phyloP scores from a whole-genome alignment of 2,329 filamentous ascomycete species.

The Fusarium kyushuense region DNA sequence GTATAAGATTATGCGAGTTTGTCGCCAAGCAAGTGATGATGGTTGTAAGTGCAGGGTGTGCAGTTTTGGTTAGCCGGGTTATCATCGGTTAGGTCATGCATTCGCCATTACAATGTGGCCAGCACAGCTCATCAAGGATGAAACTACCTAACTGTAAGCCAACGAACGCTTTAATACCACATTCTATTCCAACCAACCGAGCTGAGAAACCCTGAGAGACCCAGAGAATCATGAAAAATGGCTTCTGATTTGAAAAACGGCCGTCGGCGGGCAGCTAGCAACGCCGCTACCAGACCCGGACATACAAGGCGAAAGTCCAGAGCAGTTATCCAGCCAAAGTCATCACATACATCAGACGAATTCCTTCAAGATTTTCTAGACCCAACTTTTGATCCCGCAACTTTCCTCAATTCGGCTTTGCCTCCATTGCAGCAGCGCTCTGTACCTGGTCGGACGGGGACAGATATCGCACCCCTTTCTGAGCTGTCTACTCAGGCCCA shows the following conservation, averaged over 20 bases:
- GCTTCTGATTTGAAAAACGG: constrained; percentile 49
- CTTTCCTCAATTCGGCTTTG: constrained; percentile 85
- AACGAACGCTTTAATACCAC: constrained; percentile 7
- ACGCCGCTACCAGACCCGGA: constrained; percentile 55
- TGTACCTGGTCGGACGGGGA: constrained; percentile 40
- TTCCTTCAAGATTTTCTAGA: constrained; percentile 80
- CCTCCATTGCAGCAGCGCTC: constrained; percentile 71
- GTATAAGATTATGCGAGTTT: neutral
- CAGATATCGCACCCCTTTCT: constrained; percentile 70
- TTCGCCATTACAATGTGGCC: constrained; percentile 24
- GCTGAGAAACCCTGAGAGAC: no score
- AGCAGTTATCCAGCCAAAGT: constrained; percentile 61
- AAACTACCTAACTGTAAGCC: constrained; percentile 7
- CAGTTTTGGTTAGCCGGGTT: constrained; percentile 46
- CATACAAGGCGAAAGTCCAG: constrained; percentile 57
- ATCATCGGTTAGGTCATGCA: constrained; percentile 50
- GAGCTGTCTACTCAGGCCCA: constrained; percentile 86
- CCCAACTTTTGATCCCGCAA: constrained; percentile 82
- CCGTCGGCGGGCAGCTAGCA: constrained; percentile 63
- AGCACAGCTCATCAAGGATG: constrained; percentile 19
- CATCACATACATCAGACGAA: constrained; percentile 76
- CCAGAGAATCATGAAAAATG: constrained; percentile 34
- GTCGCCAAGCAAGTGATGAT: constrained; percentile 11
- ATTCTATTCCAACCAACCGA: neutral
- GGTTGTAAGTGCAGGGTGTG: constrained; percentile 45